Percentiles rank a stretch among this genome's conserved stretches.
Evolutionary conservation across 148 eudicot genomes (phyloP).

Genomic region (Rhododendron griersonianum): DNA sequence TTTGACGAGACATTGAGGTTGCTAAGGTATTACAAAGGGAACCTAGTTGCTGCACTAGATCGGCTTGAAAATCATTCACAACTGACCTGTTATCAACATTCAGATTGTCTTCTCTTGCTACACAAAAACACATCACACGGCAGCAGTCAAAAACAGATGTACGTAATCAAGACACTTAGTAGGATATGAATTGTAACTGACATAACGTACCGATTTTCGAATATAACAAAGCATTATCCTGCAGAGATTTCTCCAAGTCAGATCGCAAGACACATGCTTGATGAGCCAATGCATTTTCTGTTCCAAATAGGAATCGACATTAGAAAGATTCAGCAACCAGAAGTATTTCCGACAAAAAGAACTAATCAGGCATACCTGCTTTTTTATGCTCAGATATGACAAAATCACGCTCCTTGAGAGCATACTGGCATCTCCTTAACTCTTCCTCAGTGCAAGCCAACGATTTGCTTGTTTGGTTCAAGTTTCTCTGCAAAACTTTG

Average conservation of each 20-base stretch:
- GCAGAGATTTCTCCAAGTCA: slow-evolving; percentile 76
- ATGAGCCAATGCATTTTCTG: slow-evolving; percentile 80
- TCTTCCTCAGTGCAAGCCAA: slow-evolving; percentile 42
- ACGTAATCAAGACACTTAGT: background rate
- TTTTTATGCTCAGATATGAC: slow-evolving; percentile 48
- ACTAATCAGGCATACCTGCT: slow-evolving; percentile 34
- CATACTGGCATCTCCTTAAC: slow-evolving; percentile 35
- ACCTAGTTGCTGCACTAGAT: slow-evolving; percentile 55
- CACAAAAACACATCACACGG: slow-evolving; percentile 13
- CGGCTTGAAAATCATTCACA: slow-evolving; percentile 53
- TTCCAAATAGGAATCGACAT: background rate
- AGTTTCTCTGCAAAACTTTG: slow-evolving; percentile 32
- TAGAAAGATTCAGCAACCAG: slow-evolving; percentile 1
- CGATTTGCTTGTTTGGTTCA: slow-evolving; percentile 34
- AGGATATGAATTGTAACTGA: background rate
- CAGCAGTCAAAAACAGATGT: slow-evolving; percentile 1
- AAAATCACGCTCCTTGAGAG: slow-evolving; percentile 47
- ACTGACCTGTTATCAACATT: slow-evolving; percentile 73
- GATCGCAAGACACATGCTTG: slow-evolving; percentile 71
- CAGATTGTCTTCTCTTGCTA: slow-evolving; percentile 85
- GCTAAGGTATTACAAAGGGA: slow-evolving; percentile 56
- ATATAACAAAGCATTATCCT: slow-evolving; percentile 60
- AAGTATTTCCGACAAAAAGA: background rate
- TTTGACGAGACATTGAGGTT: slow-evolving; percentile 57
- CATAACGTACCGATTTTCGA: slow-evolving; percentile 56